Conservation (phyloP, 2,329 filamentous ascomycete species). For the Ophiobolus disseminans region DNA sequence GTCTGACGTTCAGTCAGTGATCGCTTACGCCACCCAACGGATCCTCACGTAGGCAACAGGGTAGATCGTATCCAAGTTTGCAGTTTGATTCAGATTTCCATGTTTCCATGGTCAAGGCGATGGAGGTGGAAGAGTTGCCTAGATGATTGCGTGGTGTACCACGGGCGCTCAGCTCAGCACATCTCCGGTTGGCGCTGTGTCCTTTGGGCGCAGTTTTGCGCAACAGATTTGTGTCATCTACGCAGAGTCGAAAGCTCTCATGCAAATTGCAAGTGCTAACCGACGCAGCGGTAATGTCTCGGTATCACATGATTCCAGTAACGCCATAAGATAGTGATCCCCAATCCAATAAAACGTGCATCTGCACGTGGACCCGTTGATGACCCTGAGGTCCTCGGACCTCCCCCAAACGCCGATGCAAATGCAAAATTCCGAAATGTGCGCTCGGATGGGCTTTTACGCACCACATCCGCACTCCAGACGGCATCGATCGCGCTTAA, state of each 20-base stretch:
- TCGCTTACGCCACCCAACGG: not conserved
- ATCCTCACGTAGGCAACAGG: conserved; percentile 13
- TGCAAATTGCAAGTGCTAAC: conserved; percentile 7
- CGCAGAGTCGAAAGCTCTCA: not conserved
- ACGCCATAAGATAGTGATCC: not conserved
- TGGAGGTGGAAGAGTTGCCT: conserved; percentile 3
- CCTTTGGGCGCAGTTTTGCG: not conserved
- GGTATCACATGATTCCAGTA: conserved; percentile 4
- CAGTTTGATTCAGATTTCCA: not conserved
- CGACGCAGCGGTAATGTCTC: conserved; percentile 1
- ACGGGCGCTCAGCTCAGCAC: not conserved
- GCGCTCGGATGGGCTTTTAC: conserved; percentile 17
- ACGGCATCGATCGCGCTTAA: conserved; percentile 60
- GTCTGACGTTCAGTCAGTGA: not conserved
- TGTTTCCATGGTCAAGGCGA: conserved; percentile 2
- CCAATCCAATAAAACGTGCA: conserved; percentile 15
- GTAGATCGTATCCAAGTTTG: conserved; percentile 3
- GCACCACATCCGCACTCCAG: conserved; percentile 4
- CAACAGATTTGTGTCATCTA: conserved; percentile 2
- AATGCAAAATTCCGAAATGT: conserved; percentile 30
- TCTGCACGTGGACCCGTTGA: conserved; percentile 23
- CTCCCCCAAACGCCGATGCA: conserved; percentile 27
- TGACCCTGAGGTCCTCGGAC: conserved; percentile 13
- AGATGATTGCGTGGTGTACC: conserved; percentile 1
- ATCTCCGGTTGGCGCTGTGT: not conserved